phyloP scores from a whole-genome alignment of 345 rosid species.

The Brassica rapa region DNA sequence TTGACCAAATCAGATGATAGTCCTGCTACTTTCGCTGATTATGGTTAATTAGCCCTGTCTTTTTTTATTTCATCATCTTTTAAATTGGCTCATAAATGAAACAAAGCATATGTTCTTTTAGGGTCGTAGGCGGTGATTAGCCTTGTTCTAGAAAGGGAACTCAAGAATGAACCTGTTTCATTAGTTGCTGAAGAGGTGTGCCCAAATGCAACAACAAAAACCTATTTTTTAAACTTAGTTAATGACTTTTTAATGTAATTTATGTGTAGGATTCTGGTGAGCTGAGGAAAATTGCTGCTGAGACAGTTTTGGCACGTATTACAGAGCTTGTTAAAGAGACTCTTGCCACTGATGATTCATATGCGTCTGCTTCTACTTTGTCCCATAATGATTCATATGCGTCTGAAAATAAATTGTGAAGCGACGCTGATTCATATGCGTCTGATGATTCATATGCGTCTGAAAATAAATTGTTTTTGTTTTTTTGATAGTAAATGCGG shows the following conservation, averaged over 20 bases:
- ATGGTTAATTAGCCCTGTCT: conserved; percentile 49
- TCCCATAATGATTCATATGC: conserved; percentile 53
- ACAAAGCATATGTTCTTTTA: conserved; percentile 31
- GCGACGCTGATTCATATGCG: conserved; percentile 43
- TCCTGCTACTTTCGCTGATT: conserved; percentile 95
- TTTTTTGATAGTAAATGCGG: not conserved
- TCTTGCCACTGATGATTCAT: conserved; percentile 60
- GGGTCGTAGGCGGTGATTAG: conserved; percentile 93
- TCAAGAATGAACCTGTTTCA: conserved; percentile 65
- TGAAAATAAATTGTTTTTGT: not conserved
- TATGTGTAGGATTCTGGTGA: conserved; percentile 80
- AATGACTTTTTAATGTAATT: not conserved
- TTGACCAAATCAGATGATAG: conserved; percentile 74
- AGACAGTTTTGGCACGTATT: conserved; percentile 63
- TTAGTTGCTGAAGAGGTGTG: conserved; percentile 94
- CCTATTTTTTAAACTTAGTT: not conserved
- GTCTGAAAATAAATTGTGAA: not conserved
- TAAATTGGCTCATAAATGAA: not conserved
- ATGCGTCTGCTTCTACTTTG: conserved; percentile 41
- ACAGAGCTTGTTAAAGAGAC: conserved; percentile 83
- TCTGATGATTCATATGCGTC: conserved; percentile 52
- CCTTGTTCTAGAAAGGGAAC: conserved; percentile 70
- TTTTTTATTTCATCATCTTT: not conserved
- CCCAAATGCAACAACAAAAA: too few relatives aligned
- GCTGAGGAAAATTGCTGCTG: conserved; percentile 56